Base-by-base conservation (phyloP, 2,329 filamentous ascomycete genomes). In the Pseudogymnoascus sp. region DNA sequence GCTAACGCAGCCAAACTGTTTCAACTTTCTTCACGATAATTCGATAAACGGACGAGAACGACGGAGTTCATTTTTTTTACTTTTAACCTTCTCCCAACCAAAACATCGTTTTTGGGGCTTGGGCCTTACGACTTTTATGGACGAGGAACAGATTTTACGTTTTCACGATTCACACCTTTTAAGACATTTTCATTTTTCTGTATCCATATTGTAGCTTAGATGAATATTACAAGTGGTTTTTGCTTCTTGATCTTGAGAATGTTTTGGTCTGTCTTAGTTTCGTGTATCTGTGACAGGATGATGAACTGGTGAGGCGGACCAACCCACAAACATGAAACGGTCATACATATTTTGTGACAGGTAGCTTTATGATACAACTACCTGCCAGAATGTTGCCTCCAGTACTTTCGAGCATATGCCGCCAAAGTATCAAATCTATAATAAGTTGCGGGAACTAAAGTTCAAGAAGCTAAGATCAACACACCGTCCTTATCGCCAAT, bases 121-220 rank as follows among this genome's bases (percentile, higher is more conserved):
- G 49, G 29, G 49, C 49, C 49, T 55, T 55, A 55, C 49, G 49
- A 55, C 12, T 19, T 55, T 55, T 33, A 55, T 55, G 49, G 49
- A 55, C 14, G 49, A 55, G 49, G 49, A 55, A 55, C 49, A 55
- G 29, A 55, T 55, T 55, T 55, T 55, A 55, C 26, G 49, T 55
- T 55, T 19, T 55, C 19, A 55, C 29, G 49, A 55, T 55, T 55
- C 49, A 55, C 49, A 55, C 49, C 49, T 55, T 41, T 33, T 19
- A 55, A 55, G 49, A 55, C 49, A 55, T 55, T 55, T 55, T 33
- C 49, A 33, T 55, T 55, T 55, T 55, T 55, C 11, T 55, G 49
- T 55, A 55, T 35, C 29, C 12, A 55, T 55, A 55, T 33, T 55
- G 49, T 35, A 55, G 49, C 49, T 33, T 55, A 55, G 49, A 55